Base-by-base conservation (phyloP, 441 rosid genomes). In the Brassica hybrid region DNA sequence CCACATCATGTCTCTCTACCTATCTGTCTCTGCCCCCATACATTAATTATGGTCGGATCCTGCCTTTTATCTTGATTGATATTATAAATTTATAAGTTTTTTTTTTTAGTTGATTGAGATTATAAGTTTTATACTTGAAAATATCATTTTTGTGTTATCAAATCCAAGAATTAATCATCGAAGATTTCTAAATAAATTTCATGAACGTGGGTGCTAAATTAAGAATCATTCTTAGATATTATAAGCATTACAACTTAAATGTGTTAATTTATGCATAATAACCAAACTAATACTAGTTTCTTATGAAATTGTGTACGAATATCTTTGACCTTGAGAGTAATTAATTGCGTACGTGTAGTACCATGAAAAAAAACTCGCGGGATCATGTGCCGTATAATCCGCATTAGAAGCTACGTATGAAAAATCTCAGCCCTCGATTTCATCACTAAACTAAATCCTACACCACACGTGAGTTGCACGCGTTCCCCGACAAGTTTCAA, bases 401-500 rank as follows among this genome's bases (percentile, higher is more conserved):
- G 82, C 75, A 69, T n/a, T 79, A 74, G 78, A 79, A 74, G 79
- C 75, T 65, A 74, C 76, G 57, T 65, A 18, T 66, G 72, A 74
- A 36, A 18, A 59, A 79, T 75, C 79, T 64, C 8, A 75, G n/a
- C 67, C 68, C 71, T 74, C 64, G 71, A 41, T n/a, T 27, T 19
- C 6, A 38, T 73, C 69, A 3, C 17, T 23, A 41, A 54, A 41
- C 60, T 57, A 43, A 54, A 43, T 66, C 81, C 63, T 8, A 67
- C 10, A 36, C 25, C 27, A 32, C 82, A 79, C 82, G 82, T 74
- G 82, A 65, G 73, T 70, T 58, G 68, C 82, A 79, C 79, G 65
- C 82, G 8, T 64, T 13, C n/a, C 72, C 79, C 79, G 76, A 79
- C 82, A 79, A 75, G 69, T 65, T 64, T 74, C 79, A 74, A 73